Conservation (phyloP, 1,284 basidiomycete genomes). For the Marasmius tenuissimus region DNA sequence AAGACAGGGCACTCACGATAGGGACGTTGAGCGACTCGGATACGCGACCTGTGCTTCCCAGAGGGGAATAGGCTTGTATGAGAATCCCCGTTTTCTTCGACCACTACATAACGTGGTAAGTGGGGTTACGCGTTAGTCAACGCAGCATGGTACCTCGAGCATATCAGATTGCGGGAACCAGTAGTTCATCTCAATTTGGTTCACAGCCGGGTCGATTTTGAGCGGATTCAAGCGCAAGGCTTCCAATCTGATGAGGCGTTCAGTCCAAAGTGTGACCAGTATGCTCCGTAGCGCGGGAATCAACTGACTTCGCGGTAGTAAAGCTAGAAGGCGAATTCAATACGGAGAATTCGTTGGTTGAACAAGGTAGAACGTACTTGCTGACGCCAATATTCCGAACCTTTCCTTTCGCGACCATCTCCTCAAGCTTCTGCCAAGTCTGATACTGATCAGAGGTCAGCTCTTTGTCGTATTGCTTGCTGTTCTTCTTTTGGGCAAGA, state of each 20-base stretch:
- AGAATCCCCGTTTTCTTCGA: slow-evolving; percentile 62
- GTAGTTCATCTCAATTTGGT: slow-evolving; percentile 82
- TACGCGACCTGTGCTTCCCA: slow-evolving; percentile 68
- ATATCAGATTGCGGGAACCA: slow-evolving; percentile 84
- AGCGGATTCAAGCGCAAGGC: slow-evolving; percentile 1
- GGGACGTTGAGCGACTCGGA: slow-evolving; percentile 54
- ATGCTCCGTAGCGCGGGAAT: not conserved
- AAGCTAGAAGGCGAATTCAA: slow-evolving; percentile 36
- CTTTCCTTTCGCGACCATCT: slow-evolving; percentile 61
- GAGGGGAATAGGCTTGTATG: slow-evolving; percentile 80
- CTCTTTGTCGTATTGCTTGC: not conserved
- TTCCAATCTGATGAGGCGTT: not conserved
- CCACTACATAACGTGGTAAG: slow-evolving; percentile 40
- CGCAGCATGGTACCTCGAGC: slow-evolving; percentile 46
- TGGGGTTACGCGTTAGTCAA: not conserved
- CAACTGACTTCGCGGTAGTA: slow-evolving; percentile 40
- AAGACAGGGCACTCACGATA: slow-evolving; percentile 34
- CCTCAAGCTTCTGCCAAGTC: not conserved
- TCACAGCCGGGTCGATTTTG: slow-evolving; percentile 62
- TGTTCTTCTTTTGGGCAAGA: not conserved
- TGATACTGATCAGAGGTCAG: not conserved
- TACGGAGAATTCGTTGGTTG: not conserved
- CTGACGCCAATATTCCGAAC: slow-evolving; percentile 82
- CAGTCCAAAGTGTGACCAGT: not conserved
- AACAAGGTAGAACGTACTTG: slow-evolving; percentile 40